phyloP scores from a whole-genome alignment of 805 yeast species.

The Spencermartinsiella europaea region DNA sequence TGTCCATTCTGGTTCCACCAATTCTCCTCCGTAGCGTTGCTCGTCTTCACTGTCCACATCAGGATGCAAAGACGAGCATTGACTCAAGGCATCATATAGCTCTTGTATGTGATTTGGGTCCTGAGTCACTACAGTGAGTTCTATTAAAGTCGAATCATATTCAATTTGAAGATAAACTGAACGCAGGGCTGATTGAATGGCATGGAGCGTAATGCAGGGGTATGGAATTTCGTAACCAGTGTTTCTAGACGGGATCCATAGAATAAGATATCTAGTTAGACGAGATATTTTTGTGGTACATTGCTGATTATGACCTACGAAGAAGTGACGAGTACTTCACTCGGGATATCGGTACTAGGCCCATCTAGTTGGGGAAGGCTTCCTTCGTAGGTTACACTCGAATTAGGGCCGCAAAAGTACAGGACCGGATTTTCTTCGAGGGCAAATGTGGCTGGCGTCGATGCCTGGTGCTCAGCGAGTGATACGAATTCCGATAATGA shows the following conservation, averaged over 20 bases:
- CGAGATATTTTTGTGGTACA: background rate
- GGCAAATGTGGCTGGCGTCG: constrained; percentile 31
- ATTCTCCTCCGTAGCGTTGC: constrained; percentile 4
- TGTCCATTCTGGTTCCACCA: constrained; percentile 10
- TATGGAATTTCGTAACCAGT: constrained; percentile 23
- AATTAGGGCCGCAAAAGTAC: constrained; percentile 8
- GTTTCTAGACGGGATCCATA: constrained; percentile 21
- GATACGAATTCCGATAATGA: constrained; percentile 23
- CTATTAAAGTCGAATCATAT: constrained; percentile 6
- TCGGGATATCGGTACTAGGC: background rate
- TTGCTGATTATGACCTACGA: constrained; percentile 20
- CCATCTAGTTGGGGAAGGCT: constrained; percentile 4
- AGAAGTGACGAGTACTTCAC: constrained; percentile 24
- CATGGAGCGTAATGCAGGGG: constrained; percentile 25
- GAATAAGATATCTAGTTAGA: background rate
- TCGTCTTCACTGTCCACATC: constrained; percentile 18
- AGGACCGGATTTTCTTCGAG: constrained; percentile 32
- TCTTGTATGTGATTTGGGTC: constrained; percentile 1
- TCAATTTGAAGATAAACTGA: constrained; percentile 22
- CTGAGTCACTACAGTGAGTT: constrained; percentile 10
- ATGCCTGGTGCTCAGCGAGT: constrained; percentile 28
- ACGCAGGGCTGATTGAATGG: constrained; percentile 16
- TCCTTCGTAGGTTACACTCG: background rate
- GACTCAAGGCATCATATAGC: constrained; percentile 20
- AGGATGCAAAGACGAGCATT: constrained; percentile 24